These are phyloP conservation scores for Tetrapisispora namnaoensis DNA, from an alignment of 805 yeast genomes.

Conservation along the genomic window DNA sequence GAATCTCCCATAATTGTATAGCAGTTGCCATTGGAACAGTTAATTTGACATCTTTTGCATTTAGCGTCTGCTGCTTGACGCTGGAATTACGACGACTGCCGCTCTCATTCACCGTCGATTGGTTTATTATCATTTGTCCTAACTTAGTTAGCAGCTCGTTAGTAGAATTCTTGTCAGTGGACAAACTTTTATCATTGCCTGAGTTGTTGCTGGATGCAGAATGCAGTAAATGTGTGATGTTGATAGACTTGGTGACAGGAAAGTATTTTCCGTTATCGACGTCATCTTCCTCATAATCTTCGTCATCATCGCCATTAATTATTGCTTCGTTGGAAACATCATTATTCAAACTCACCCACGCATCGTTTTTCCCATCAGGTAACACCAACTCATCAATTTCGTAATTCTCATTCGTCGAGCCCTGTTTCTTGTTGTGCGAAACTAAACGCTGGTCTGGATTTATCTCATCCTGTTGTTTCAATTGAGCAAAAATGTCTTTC, in stretches of 20 bases:
- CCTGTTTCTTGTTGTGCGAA: constrained; percentile 51
- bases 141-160: constrained; percentile 8
- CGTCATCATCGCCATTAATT: constrained; percentile 14
- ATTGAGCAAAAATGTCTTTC: constrained; percentile 64
- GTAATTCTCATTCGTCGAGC: constrained; percentile 34
- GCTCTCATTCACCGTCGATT: constrained; percentile 12
- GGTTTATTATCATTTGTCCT: constrained; percentile 18
- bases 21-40: constrained; percentile 58
- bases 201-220: constrained; percentile 15
- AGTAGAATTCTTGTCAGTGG: background rate
- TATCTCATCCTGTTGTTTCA: constrained; percentile 52
- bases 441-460: constrained; percentile 58
- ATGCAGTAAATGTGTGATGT: constrained; percentile 28
- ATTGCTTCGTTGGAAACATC: constrained; percentile 8
- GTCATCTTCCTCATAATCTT: constrained; percentile 14
- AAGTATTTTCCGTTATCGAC: constrained; percentile 13
- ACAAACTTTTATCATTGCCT: constrained; percentile 5
- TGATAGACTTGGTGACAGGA: constrained; percentile 30
- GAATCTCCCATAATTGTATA: constrained; percentile 68
- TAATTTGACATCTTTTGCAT: constrained; percentile 6
- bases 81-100: constrained; percentile 2
- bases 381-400: constrained; percentile 70
- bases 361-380: constrained; percentile 36
- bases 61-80: constrained; percentile 3
- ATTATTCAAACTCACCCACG: constrained; percentile 39